A percentile compares a stretch with the other conserved stretches of the same genome.
These are phyloP conservation scores for Yueomyces sp. DNA, from an alignment of 1,139 yeast species.

Conservation along the genomic window DNA sequence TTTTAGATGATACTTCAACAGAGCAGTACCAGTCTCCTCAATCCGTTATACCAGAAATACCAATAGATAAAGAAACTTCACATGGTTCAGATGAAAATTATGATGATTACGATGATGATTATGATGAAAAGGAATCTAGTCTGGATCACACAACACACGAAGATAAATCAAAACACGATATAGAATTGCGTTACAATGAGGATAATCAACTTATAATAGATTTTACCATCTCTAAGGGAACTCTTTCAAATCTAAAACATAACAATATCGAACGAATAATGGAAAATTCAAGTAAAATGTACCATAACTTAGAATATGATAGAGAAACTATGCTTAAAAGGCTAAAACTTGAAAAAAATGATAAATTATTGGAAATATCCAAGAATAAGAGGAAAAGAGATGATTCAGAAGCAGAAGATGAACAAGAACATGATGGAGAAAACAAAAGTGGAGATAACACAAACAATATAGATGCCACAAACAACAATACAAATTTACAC, in stretches of 20 bases:
- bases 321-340: constrained; percentile 66
- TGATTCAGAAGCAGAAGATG: constrained; percentile 3
- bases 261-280: constrained; percentile 25
- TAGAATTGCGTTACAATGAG: constrained; percentile 8
- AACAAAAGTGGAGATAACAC: neutral
- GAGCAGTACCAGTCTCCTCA: neutral
- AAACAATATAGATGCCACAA: neutral
- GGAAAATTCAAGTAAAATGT: constrained; percentile 44
- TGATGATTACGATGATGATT: constrained; percentile 18
- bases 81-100: constrained; percentile 4
- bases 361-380: constrained; percentile 45
- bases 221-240: constrained; percentile 20
- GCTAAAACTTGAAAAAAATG: constrained; percentile 68
- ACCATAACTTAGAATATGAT: constrained; percentile 78
- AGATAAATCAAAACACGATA: constrained; percentile 19
- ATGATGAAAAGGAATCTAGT: constrained; percentile 10
- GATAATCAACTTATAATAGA: constrained; percentile 19
- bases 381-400: constrained; percentile 14
- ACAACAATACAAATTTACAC: neutral
- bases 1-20: constrained; percentile 4
- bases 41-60: neutral
- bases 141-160: constrained; percentile 7
- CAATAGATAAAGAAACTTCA: constrained; percentile 1
- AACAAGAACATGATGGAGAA: constrained; percentile 1
- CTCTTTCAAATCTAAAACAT: constrained; percentile 16